Evolutionary conservation across 106 monocot species (phyloP).

Genomic region (Agapanthus africanus): DNA sequence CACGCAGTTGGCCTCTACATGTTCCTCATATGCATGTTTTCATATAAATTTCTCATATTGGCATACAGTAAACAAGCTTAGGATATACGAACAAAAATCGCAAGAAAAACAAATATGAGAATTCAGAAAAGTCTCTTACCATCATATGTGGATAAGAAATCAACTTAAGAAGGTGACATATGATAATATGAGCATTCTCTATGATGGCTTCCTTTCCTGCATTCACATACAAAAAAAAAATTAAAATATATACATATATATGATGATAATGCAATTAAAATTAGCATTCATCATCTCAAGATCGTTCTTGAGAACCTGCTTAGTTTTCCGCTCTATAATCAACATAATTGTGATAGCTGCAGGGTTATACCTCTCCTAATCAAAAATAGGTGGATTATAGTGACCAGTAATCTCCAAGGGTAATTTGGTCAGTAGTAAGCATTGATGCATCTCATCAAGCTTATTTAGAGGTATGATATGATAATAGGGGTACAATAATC

Average conservation of each 20-base stretch:
- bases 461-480: no score
- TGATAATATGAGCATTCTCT: constrained; percentile 49
- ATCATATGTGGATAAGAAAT: constrained; percentile 79
- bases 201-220: constrained; percentile 67
- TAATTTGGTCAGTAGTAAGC: no score
- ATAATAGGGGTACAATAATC: no score
- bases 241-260: constrained; percentile 3
- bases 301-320: not conserved
- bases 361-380: not conserved
- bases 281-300: not conserved
- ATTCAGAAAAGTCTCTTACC: constrained; percentile 28
- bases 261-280: not conserved
- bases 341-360: not conserved
- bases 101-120: not conserved
- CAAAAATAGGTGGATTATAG: not conserved
- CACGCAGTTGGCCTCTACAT: not conserved
- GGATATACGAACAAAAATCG: not conserved
- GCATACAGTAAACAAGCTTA: not conserved
- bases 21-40: not conserved
- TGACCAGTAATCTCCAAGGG: not conserved
- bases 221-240: constrained; percentile 19
- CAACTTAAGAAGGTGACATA: constrained; percentile 42
- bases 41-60: not conserved
- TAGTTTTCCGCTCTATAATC: not conserved
- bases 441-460: no score